Evolutionary conservation across 2,329 filamentous ascomycete genomes (phyloP).

Genomic region (Aspergillus calidoustus): DNA sequence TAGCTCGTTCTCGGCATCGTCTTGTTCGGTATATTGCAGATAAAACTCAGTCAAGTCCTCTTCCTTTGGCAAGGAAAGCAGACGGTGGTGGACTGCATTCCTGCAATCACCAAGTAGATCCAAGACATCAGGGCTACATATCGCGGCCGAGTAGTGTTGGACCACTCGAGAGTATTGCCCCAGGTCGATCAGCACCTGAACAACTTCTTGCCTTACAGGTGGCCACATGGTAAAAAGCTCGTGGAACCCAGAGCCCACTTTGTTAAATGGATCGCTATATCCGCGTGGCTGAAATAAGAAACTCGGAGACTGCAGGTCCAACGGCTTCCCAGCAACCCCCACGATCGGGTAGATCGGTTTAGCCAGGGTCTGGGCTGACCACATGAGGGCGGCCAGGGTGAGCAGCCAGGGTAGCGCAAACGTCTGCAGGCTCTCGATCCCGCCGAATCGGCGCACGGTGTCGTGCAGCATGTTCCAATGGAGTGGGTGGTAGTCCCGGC

Average conservation of each 20-base stretch:
- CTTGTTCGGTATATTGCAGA: neutral
- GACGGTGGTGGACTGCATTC: conserved; percentile 9
- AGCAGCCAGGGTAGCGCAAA: conserved; percentile 15
- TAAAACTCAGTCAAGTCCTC: neutral
- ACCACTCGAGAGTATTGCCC: conserved; percentile 10
- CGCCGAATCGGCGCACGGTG: conserved; percentile 10
- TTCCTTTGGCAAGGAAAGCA: conserved; percentile 9
- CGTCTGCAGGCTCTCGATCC: conserved; percentile 3
- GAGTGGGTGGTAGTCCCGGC: conserved; percentile 12
- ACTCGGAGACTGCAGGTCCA: conserved; percentile 4
- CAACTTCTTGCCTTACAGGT: conserved; percentile 2
- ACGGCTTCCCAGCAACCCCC: neutral
- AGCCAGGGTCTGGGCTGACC: conserved; percentile 1
- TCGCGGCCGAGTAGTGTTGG: neutral
- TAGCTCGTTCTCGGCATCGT: neutral
- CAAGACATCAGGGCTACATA: conserved; percentile 1
- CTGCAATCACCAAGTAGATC: conserved; percentile 6
- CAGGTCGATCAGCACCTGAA: conserved; percentile 9
- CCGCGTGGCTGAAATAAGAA: conserved; percentile 2
- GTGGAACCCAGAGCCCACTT: neutral
- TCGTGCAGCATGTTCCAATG: conserved; percentile 17
- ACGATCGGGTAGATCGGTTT: conserved; percentile 15
- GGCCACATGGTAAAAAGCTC: conserved; percentile 9
- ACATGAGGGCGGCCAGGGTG: conserved; percentile 12
- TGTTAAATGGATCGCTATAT: neutral